These are phyloP conservation scores for Rutidosis leptorrhynchoides DNA, from an alignment of 129 eudicot genomes.

Conservation along the genomic window DNA sequence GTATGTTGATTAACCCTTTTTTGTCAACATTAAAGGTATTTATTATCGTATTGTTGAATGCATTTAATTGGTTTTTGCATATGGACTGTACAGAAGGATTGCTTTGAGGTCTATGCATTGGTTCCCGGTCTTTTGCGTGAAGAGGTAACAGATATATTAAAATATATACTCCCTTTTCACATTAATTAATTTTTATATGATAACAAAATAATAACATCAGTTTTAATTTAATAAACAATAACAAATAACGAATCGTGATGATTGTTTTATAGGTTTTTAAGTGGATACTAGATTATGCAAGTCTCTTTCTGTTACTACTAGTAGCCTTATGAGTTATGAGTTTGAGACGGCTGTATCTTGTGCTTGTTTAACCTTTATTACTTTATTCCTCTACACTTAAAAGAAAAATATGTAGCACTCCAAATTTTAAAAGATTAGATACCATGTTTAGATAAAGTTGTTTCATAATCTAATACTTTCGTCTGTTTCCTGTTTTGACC, in stretches of 20 bases:
- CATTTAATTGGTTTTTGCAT: slow-evolving; percentile 12
- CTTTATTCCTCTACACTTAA: too few species aligned
- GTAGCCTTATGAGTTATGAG: too few species aligned
- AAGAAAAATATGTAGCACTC: too few species aligned
- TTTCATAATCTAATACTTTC: background rate
- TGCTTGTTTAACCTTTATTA: too few species aligned
- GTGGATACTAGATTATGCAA: too few species aligned
- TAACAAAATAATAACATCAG: background rate
- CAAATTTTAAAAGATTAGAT: too few species aligned
- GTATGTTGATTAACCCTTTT: background rate
- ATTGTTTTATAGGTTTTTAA: too few species aligned
- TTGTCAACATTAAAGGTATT: slow-evolving; percentile 14
- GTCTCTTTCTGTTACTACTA: too few species aligned
- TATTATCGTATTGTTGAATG: background rate
- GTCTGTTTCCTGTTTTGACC: background rate
- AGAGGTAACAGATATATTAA: slow-evolving; percentile 49
- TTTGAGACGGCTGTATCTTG: too few species aligned
- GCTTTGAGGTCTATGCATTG: slow-evolving; percentile 96
- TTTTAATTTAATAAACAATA: too few species aligned
- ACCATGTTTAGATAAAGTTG: too few species aligned
- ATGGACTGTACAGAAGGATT: slow-evolving; percentile 65
- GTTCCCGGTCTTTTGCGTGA: slow-evolving; percentile 98
- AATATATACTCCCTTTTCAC: background rate
- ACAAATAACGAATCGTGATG: background rate
- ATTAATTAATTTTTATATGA: background rate